A percentile compares a stretch with the other conserved stretches of the same genome.
phyloP scores from a whole-genome alignment of 2,329 filamentous ascomycete genomes.

The Trichoderma lentiforme region DNA sequence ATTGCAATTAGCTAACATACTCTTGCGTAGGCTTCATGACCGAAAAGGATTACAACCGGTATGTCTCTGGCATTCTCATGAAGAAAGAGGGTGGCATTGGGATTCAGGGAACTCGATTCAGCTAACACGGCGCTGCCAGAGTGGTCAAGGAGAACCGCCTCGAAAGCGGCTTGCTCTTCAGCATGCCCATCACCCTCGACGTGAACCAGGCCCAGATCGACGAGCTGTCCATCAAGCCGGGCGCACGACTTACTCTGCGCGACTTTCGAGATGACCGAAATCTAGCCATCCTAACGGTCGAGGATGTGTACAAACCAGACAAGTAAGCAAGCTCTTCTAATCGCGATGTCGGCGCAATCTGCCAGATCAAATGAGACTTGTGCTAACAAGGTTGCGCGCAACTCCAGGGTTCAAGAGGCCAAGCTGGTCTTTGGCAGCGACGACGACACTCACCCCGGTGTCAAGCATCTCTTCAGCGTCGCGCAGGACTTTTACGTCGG shows the following conservation, averaged over 20 bases:
- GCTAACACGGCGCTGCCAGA: conserved; percentile 42
- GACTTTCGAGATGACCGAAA: conserved; percentile 97
- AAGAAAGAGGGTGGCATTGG: background rate
- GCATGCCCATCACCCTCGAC: conserved; percentile 95
- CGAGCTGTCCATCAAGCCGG: conserved; percentile 70
- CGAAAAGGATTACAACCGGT: conserved; percentile 95
- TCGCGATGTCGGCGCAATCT: background rate
- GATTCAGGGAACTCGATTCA: background rate
- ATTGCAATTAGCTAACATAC: background rate
- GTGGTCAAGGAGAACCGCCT: conserved; percentile 89
- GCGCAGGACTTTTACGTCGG: conserved; percentile 89
- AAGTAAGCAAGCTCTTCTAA: conserved; percentile 68
- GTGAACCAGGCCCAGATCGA: conserved; percentile 72
- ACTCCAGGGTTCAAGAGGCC: conserved; percentile 77
- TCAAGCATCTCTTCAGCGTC: conserved; percentile 81
- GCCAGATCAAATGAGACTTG: background rate
- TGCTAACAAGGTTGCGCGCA: background rate
- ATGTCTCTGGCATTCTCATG: conserved; percentile 30
- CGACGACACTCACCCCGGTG: conserved; percentile 84
- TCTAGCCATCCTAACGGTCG: conserved; percentile 90
- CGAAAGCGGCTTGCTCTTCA: conserved; percentile 84
- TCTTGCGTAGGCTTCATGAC: conserved; percentile 78
- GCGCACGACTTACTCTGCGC: conserved; percentile 79
- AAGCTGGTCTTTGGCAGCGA: conserved; percentile 91
- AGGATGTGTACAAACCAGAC: conserved; percentile 93